Conservation (phyloP, 2,329 filamentous ascomycete species). For the Onygenales sp. region DNA sequence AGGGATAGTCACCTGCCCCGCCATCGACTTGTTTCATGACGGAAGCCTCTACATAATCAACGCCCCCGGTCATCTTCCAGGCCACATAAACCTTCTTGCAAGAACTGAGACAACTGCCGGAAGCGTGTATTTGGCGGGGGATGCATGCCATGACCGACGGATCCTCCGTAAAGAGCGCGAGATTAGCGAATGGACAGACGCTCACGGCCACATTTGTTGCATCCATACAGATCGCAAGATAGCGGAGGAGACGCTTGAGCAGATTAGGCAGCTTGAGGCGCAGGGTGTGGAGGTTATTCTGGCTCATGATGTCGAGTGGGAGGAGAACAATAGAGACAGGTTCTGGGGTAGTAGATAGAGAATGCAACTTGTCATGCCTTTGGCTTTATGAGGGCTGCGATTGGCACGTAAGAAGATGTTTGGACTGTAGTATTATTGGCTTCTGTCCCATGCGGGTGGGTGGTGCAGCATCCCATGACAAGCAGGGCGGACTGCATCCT, state of each 20-base stretch:
- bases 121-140: constrained; percentile 22
- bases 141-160: constrained; percentile 23
- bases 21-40: constrained; percentile 23
- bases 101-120: constrained; percentile 6
- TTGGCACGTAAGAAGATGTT: too few relatives aligned
- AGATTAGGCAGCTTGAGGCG: constrained; percentile 13
- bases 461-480: too few relatives aligned
- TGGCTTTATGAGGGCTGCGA: too few relatives aligned
- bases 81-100: constrained; percentile 24
- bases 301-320: constrained; percentile 25
- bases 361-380: not conserved
- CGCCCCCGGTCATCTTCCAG: constrained; percentile 23
- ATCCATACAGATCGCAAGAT: constrained; percentile 19
- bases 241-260: constrained; percentile 17
- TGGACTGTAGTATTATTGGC: too few relatives aligned
- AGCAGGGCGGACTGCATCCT: too few relatives aligned
- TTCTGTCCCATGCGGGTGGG: too few relatives aligned
- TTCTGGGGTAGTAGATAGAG: not conserved
- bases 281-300: constrained; percentile 21
- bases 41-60: constrained; percentile 21
- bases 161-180: constrained; percentile 20
- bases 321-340: constrained; percentile 7
- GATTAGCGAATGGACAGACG: constrained; percentile 21
- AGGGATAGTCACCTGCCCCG: constrained; percentile 8
- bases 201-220: constrained; percentile 17